phyloP scores from a whole-genome alignment of 768 basidiomycete species.

The Rhodotorula graminis region DNA sequence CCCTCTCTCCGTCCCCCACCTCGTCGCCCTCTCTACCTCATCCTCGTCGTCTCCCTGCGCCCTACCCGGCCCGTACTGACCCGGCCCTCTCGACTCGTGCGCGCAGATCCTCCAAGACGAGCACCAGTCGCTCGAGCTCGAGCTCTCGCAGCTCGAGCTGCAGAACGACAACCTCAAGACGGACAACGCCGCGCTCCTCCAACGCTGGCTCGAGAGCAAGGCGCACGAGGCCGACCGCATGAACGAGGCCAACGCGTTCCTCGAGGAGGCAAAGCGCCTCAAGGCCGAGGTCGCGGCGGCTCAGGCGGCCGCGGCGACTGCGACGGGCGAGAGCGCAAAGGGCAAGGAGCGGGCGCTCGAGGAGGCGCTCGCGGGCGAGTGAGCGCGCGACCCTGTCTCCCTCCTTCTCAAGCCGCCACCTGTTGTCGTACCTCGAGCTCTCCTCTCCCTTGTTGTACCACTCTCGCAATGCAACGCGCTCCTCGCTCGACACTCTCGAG shows the following conservation, averaged over 20 bases:
- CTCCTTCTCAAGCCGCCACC: not conserved
- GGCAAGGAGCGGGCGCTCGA: not conserved
- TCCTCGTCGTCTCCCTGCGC: no score
- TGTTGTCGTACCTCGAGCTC: not conserved
- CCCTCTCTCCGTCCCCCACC: no score
- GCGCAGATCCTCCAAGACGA: conserved; percentile 86
- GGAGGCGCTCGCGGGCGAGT: not conserved
- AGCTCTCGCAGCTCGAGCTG: conserved; percentile 81
- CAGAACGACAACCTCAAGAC: conserved; percentile 78
- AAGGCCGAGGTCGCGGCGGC: not conserved
- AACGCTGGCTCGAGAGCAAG: conserved; percentile 95
- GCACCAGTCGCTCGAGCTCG: conserved; percentile 82
- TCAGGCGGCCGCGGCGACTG: not conserved
- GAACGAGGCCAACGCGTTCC: conserved; percentile 54
- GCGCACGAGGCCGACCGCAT: conserved; percentile 76
- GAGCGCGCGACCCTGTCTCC: not conserved
- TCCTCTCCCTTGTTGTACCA: not conserved
- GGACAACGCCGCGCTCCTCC: conserved; percentile 90
- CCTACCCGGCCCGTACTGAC: no score
- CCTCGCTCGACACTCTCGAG: no score
- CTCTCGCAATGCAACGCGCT: not conserved
- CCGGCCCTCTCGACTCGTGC: no score
- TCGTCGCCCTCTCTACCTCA: no score
- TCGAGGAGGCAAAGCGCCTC: conserved; percentile 16
- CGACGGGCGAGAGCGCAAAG: not conserved